Conservation (phyloP, 2,329 filamentous ascomycete species). For the Sporothrix schenckii region DNA sequence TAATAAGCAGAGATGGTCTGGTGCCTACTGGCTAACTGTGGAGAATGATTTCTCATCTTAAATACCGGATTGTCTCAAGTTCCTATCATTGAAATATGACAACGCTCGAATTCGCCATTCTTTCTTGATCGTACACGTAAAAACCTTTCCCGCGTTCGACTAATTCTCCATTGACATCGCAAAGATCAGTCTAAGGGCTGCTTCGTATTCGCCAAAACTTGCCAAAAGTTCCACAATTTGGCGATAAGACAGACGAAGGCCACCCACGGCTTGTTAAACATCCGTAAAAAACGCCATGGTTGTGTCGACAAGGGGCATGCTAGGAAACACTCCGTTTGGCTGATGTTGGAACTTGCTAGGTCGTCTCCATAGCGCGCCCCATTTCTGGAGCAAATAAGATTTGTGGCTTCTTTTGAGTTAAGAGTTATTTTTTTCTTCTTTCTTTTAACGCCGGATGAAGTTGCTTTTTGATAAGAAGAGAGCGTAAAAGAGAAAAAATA, state of each 20-base stretch:
- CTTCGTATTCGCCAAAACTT: not conserved
- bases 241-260: not conserved
- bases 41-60: not conserved
- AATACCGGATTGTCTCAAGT: not conserved
- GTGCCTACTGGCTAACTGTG: not conserved
- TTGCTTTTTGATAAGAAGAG: not conserved
- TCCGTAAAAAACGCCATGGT: not conserved
- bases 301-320: slow-evolving; percentile 18
- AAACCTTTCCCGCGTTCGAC: no score
- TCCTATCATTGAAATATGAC: not conserved
- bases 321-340: slow-evolving; percentile 14
- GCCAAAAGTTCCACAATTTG: not conserved
- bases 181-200: no score
- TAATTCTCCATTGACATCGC: no score
- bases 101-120: not conserved
- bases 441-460: not conserved
- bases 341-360: not conserved
- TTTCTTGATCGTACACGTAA: not conserved
- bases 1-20: not conserved
- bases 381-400: slow-evolving; percentile 7
- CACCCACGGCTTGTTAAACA: no score
- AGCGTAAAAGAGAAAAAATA: not conserved
- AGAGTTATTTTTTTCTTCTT: not conserved
- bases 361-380: not conserved
- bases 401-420: not conserved